A percentile compares a stretch with the other conserved stretches of the same genome.
phyloP scores from a whole-genome alignment of 176 grass and related monocot species.

The Zoysia japonica region DNA sequence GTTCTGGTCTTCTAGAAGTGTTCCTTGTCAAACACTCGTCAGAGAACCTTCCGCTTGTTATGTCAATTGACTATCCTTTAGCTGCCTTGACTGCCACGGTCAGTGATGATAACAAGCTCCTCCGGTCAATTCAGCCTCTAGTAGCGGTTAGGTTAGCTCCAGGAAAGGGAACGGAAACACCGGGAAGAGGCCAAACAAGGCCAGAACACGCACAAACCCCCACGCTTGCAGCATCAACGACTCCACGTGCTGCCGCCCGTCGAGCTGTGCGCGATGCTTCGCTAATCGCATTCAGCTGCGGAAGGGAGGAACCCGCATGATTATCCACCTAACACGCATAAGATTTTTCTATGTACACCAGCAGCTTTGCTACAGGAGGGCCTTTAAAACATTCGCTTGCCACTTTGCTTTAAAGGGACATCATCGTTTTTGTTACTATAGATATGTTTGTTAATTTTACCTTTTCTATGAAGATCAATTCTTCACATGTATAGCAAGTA shows the following conservation, averaged over 20 bases:
- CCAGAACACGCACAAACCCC: background rate
- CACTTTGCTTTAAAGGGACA: conserved; percentile 31
- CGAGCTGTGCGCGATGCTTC: conserved; percentile 38
- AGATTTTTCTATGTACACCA: background rate
- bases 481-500: background rate
- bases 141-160: background rate
- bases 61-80: conserved; percentile 17
- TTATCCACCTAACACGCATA: background rate
- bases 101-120: background rate
- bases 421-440: background rate
- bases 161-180: conserved; percentile 40
- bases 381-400: background rate
- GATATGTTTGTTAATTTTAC: background rate
- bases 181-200: background rate
- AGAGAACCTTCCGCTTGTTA: conserved; percentile 28
- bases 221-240: background rate
- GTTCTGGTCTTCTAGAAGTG: conserved; percentile 19
- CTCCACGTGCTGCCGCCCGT: conserved; percentile 6
- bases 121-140: conserved; percentile 15
- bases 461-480: background rate
- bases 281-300: background rate
- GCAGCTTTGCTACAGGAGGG: no score
- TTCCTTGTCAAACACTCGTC: conserved; percentile 41
- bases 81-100: conserved; percentile 4
- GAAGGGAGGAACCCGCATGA: background rate